phyloP scores from a whole-genome alignment of 2,329 filamentous ascomycete species.

The Pseudomassariella vexata region DNA sequence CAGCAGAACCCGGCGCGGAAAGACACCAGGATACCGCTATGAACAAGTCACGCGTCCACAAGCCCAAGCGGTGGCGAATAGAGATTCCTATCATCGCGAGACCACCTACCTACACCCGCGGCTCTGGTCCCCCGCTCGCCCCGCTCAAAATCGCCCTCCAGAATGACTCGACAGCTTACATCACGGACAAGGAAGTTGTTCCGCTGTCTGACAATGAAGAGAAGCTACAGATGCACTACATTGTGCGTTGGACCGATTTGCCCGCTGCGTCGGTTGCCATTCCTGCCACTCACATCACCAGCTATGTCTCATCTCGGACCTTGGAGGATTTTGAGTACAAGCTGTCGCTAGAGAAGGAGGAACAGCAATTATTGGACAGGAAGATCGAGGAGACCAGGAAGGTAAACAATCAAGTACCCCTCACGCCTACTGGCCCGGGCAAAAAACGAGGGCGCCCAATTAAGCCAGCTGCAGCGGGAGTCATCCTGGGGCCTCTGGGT shows the following conservation, averaged over 20 bases:
- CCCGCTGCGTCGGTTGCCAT: slow-evolving; percentile 42
- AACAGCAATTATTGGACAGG: slow-evolving; percentile 16
- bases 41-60: no score
- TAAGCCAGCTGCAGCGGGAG: slow-evolving; percentile 21
- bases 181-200: slow-evolving; percentile 46
- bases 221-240: slow-evolving; percentile 41
- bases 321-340: slow-evolving; percentile 53
- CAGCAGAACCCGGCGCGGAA: no score
- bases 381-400: slow-evolving; percentile 18
- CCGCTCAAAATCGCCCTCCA: slow-evolving; percentile 41
- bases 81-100: slow-evolving; percentile 26
- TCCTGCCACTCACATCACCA: slow-evolving; percentile 39
- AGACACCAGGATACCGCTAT: no score
- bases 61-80: no score
- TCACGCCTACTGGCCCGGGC: slow-evolving; percentile 1
- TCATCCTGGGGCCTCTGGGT: slow-evolving; percentile 12
- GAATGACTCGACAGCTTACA: slow-evolving; percentile 50
- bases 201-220: slow-evolving; percentile 25
- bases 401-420: slow-evolving; percentile 5
- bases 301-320: slow-evolving; percentile 52
- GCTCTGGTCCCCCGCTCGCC: slow-evolving; percentile 41
- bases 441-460: slow-evolving; percentile 20
- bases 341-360: slow-evolving; percentile 33
- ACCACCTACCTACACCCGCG: slow-evolving; percentile 33
- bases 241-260: slow-evolving; percentile 49